Percentiles rank a stretch among this genome's conserved stretches.
These are phyloP conservation scores for Orbilia oligospora DNA, from an alignment of 2,329 filamentous ascomycete genomes.

Conservation along the genomic window DNA sequence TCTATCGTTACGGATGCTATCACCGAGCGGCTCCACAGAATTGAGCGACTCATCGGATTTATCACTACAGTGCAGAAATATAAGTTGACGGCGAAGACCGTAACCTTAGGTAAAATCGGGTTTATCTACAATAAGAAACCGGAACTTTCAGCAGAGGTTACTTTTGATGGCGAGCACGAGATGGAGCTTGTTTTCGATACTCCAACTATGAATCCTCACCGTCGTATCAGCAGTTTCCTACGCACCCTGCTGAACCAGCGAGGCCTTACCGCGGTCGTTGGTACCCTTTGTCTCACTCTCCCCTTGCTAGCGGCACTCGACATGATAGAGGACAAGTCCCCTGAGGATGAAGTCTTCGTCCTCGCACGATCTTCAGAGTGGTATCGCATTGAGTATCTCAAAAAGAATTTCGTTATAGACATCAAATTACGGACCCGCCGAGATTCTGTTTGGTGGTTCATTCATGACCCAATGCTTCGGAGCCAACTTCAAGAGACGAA, in stretches of 20 bases:
- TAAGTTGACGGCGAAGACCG: constrained; percentile 73
- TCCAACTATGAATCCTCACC: constrained; percentile 75
- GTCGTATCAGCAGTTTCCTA: constrained; percentile 75
- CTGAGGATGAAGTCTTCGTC: constrained; percentile 71
- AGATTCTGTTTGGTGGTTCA: constrained; percentile 71
- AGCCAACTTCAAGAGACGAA: constrained; percentile 57
- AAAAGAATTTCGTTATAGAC: constrained; percentile 70
- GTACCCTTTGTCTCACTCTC: constrained; percentile 74
- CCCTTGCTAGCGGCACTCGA: constrained; percentile 76
- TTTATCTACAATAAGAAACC: constrained; percentile 75
- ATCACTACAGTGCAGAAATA: constrained; percentile 74
- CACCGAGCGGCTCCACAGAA: constrained; percentile 74
- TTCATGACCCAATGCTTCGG: constrained; percentile 66
- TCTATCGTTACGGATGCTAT: constrained; percentile 74
- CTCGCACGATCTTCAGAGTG: constrained; percentile 73
- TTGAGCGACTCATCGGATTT: constrained; percentile 80
- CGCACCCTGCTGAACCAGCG: constrained; percentile 73
- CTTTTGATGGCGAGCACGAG: constrained; percentile 65
- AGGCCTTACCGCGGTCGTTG: constrained; percentile 72
- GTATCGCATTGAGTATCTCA: constrained; percentile 72
- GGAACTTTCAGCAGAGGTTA: constrained; percentile 60
- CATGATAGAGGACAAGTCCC: constrained; percentile 74
- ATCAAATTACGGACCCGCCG: constrained; percentile 71
- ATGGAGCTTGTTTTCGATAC: constrained; percentile 75
- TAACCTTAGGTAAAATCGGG: constrained; percentile 75